phyloP scores from a whole-genome alignment of 306 rosid species.

The Vigna angularis region DNA sequence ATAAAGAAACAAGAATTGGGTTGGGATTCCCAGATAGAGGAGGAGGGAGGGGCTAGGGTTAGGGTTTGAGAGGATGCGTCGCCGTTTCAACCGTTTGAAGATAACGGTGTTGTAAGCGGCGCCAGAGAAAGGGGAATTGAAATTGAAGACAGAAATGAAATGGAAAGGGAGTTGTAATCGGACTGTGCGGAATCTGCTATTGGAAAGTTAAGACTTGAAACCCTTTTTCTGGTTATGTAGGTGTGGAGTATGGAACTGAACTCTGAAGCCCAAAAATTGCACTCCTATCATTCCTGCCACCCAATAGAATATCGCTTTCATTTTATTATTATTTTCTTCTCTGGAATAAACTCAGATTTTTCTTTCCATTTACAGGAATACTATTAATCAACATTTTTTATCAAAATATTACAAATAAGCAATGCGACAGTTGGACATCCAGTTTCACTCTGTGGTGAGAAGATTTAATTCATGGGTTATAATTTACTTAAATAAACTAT shows the following conservation, averaged over 20 bases:
- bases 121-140: slow-evolving; percentile 17
- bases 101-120: slow-evolving; percentile 10
- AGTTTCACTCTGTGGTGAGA: no score
- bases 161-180: neutral
- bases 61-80: slow-evolving; percentile 19
- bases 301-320: neutral
- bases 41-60: slow-evolving; percentile 25
- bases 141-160: neutral
- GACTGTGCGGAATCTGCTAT: neutral
- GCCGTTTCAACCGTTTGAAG: slow-evolving; percentile 27
- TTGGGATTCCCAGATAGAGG: neutral
- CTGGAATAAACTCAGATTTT: no score
- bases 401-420: no score
- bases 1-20: slow-evolving; percentile 23
- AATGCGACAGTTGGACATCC: no score
- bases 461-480: no score
- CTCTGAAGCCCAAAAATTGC: neutral
- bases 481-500: no score
- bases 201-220: neutral
- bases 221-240: neutral
- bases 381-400: no score
- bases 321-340: neutral
- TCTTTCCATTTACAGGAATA: neutral
- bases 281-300: neutral
- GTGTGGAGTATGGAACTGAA: neutral